Base-by-base conservation (phyloP, 306 rosid species). In the Dalbergia oliveri region DNA sequence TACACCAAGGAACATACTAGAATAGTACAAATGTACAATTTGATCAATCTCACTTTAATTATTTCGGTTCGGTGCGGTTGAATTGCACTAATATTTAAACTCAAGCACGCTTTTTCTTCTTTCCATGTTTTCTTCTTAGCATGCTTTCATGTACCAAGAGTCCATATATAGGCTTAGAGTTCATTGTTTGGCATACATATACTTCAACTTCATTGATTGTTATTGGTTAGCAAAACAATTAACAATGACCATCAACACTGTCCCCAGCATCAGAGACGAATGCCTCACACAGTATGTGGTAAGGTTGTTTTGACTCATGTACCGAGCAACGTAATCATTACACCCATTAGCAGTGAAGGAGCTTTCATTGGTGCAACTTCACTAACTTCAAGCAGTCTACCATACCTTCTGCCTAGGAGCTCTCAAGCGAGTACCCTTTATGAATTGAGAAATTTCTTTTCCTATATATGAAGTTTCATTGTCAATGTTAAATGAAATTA, bases 351-450 rank as follows among this genome's bases (percentile, higher is more conserved):
- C 21, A 47, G 43, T 23, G 74, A 69, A 23, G 37, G 74, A 6
- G 74, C 74, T 47, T 47, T 69, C 33, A 14, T 69, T 69, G 74
- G 74, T 45, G 74, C 74, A 45, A 7, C 12, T 47, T 69, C 74
- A 23, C 41, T 0, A 47, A 23, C 35, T 69, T 26, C 74, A 16
- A 66, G 10, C 23, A 21, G 43, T 69, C 23, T n/a, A 4, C 26
- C 74, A 69, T 47, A 47, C 44, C 12, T 69, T 69, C 77, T n/a
- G n/a, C n/a, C n/a, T n/a, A n/a, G n/a, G n/a, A n/a, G n/a, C n/a
- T n/a, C n/a, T n/a, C n/a, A n/a, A n/a, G n/a, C n/a, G n/a, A n/a
- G n/a, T n/a, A n/a, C n/a, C n/a, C n/a, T n/a, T n/a, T n/a, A n/a
- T n/a, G n/a, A n/a, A n/a, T n/a, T n/a, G n/a, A n/a, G n/a, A n/a